A percentile compares a stretch with the other conserved stretches of the same genome.
phyloP scores from a whole-genome alignment of 768 basidiomycete species.

The Pilatotrama ljubarskyi region DNA sequence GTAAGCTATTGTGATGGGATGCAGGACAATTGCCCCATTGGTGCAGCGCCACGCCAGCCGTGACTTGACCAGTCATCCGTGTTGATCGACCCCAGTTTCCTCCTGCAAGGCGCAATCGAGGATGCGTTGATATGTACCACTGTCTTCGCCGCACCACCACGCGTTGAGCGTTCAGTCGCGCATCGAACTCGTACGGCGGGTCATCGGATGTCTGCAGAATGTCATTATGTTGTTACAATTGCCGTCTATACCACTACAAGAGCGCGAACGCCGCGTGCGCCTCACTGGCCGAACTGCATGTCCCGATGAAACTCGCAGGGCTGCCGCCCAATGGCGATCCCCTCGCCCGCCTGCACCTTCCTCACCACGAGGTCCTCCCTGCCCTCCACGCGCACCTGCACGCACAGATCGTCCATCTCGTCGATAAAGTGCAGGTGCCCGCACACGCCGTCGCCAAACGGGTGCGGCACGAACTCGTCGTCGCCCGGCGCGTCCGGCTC shows the following conservation, averaged over 20 bases:
- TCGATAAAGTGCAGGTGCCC: constrained; percentile 60
- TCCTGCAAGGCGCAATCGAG: too few relatives aligned
- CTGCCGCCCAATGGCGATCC: constrained; percentile 33
- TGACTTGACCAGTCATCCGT: too few relatives aligned
- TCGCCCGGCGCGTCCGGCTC: constrained; percentile 51
- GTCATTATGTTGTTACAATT: background rate
- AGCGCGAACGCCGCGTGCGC: background rate
- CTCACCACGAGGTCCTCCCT: constrained; percentile 25
- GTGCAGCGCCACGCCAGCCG: too few relatives aligned
- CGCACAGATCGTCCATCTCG: constrained; percentile 55
- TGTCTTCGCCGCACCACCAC: too few relatives aligned
- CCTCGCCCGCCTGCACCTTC: constrained; percentile 31
- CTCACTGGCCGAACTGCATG: background rate
- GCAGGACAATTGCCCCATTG: too few relatives aligned
- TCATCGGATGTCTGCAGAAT: background rate
- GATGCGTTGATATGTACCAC: too few relatives aligned
- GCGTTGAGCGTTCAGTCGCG: too few relatives aligned
- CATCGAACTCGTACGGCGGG: too few relatives aligned
- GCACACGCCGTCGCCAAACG: constrained; percentile 68
- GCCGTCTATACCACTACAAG: background rate
- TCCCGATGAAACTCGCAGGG: constrained; percentile 37
- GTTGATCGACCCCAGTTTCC: too few relatives aligned
- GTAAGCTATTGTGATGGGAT: too few relatives aligned
- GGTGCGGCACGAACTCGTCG: constrained; percentile 70
- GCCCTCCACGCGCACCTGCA: constrained; percentile 43